Base-by-base conservation (phyloP, 2,329 filamentous ascomycete species). In the Biscogniauxia mediterranea region DNA sequence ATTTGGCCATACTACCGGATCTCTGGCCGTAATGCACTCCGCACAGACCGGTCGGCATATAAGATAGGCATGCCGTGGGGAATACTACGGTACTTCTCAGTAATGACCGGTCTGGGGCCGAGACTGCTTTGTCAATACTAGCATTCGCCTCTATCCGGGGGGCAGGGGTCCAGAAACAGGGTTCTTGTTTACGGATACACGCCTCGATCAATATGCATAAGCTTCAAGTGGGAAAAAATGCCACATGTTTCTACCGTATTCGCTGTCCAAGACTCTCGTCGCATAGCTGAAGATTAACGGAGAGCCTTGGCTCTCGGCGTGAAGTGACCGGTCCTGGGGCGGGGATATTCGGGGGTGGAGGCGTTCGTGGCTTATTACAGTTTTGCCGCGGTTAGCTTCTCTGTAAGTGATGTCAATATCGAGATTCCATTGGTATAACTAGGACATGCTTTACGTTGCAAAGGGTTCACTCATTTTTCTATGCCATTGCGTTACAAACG, bases 381-480 rank as follows among this genome's bases (percentile, higher is more conserved):
- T 46, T n/a, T 46, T 46, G 38, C 15, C 38, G 38, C 15, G 5
- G 17, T 46, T 46, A 5, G 38, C 38, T 46, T n/a, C 13, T 17
- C 38, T 46, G 15, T 11, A 46, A 46, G 38, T 46, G 17, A n/a
- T 32, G 17, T n/a, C 38, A 46, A 46, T 46, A 46, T 17, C 17
- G 11, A 17, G 13, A 46, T 46, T 46, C 17, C 38, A 46, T 46
- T 46, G 38, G 38, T n/a, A 46, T 17, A 46, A n/a, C 13, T 6
- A 6, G 13, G 13, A n/a, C 38, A 46, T 15, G 38, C 2, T 66
- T 61, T 28, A 72, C 67, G 46, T 46, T 46, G 15, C 7, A n/a
- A 46, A 17, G 17, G 6, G 13, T 11, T 9, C 17, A 9, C 2
- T 4, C 28, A 32, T 32, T 32, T 13, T 13, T 32, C 11, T 32